Evolutionary conservation across 768 basidiomycete species (phyloP).

Genomic region (Phlebiopsis flavidoalba): DNA sequence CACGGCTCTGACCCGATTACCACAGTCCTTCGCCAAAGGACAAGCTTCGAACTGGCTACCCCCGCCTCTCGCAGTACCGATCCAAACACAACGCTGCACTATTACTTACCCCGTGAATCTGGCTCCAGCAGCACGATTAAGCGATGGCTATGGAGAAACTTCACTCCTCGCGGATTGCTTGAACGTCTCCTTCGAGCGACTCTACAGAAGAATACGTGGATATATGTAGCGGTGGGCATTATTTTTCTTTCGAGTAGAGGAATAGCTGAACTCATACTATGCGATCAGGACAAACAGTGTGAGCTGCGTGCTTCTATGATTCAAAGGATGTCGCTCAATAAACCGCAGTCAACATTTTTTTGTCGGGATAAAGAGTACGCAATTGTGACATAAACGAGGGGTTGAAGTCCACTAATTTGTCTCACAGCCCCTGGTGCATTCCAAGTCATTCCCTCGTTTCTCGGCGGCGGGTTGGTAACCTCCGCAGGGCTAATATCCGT

Average conservation of each 20-base stretch:
- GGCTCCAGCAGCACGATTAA: slow-evolving; percentile 33
- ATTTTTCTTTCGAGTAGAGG: neutral
- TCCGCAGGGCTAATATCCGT: slow-evolving; percentile 64
- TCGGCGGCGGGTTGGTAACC: slow-evolving; percentile 53
- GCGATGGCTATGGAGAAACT: slow-evolving; percentile 34
- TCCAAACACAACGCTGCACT: slow-evolving; percentile 27
- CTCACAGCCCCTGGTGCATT: slow-evolving; percentile 44
- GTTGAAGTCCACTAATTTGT: neutral
- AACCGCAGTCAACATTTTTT: slow-evolving; percentile 53
- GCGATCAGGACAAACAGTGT: slow-evolving; percentile 48
- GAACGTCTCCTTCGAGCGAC: slow-evolving; percentile 56
- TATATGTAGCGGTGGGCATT: slow-evolving; percentile 52
- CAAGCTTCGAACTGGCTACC: slow-evolving; percentile 13
- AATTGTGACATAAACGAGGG: neutral
- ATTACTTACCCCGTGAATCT: slow-evolving; percentile 25
- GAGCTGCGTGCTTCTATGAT: slow-evolving; percentile 11
- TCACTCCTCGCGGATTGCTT: slow-evolving; percentile 47
- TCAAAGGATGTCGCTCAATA: neutral
- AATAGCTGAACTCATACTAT: too few relatives aligned
- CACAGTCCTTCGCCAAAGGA: slow-evolving; percentile 16
- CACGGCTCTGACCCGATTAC: slow-evolving; percentile 3
- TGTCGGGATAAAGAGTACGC: slow-evolving; percentile 56
- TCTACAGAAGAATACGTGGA: slow-evolving; percentile 58
- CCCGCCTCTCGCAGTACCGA: neutral
- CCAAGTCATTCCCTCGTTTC: slow-evolving; percentile 64